Percentiles rank a stretch among this genome's conserved stretches.
Conservation (phyloP, 352 stramenopile species). For the Phytophthora palmivora region DNA sequence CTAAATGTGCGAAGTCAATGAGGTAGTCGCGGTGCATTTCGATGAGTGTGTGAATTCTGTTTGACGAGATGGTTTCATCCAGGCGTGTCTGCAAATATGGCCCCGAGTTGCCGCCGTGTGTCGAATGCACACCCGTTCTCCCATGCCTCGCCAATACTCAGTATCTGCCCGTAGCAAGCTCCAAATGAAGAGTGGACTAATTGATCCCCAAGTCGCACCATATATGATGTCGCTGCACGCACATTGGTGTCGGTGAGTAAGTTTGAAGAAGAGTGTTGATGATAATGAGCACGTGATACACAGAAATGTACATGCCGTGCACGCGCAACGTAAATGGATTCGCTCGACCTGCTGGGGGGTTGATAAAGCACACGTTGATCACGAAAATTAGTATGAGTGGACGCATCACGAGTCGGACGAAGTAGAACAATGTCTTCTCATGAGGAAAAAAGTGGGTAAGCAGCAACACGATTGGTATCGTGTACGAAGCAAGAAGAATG, state of each 20-base stretch:
- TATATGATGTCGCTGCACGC: slow-evolving; percentile 25
- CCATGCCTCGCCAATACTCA: slow-evolving; percentile 53
- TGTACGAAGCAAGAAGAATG: slow-evolving; percentile 53
- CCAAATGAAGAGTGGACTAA: slow-evolving; percentile 55
- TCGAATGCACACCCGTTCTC: slow-evolving; percentile 49
- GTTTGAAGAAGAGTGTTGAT: slow-evolving; percentile 30
- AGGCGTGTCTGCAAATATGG: slow-evolving; percentile 22
- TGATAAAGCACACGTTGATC: slow-evolving; percentile 43
- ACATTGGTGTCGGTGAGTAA: slow-evolving; percentile 2
- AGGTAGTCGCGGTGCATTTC: slow-evolving; percentile 75
- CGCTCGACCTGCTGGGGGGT: slow-evolving; percentile 39
- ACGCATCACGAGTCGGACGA: slow-evolving; percentile 22
- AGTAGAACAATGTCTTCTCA: slow-evolving; percentile 31
- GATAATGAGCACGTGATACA: slow-evolving; percentile 36
- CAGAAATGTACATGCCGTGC: slow-evolving; percentile 43
- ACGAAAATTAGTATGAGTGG: slow-evolving; percentile 37
- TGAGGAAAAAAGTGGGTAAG: slow-evolving; percentile 21
- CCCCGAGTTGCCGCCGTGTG: slow-evolving; percentile 5
- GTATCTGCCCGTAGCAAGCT: slow-evolving; percentile 60
- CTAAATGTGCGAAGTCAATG: slow-evolving; percentile 72
- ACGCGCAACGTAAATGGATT: slow-evolving; percentile 31
- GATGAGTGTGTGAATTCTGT: slow-evolving; percentile 60
- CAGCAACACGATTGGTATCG: slow-evolving; percentile 47
- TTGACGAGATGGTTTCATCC: slow-evolving; percentile 52
- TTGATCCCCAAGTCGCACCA: slow-evolving; percentile 35